phyloP scores from a whole-genome alignment of 345 rosid species.

The Xanthoceras sorbifolium region DNA sequence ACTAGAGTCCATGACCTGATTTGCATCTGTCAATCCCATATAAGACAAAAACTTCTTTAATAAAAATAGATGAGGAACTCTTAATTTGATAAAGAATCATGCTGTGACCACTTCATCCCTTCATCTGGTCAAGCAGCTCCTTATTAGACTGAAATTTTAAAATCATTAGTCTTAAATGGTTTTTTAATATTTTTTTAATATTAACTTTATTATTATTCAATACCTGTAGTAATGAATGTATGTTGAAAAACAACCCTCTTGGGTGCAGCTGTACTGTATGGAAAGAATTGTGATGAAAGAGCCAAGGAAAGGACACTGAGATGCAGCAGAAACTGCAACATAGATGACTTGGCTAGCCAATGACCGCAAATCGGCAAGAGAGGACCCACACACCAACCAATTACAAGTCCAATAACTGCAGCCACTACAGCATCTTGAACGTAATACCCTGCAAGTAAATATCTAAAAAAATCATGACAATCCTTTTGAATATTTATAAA shows the following conservation, averaged over 20 bases:
- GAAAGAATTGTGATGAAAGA: slow-evolving; percentile 83
- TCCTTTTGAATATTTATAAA: not conserved
- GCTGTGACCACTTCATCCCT: not conserved
- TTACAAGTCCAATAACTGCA: slow-evolving; percentile 61
- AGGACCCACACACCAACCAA: slow-evolving; percentile 88
- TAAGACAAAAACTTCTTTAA: slow-evolving; percentile 2
- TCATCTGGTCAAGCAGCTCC: not conserved
- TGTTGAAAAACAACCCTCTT: slow-evolving; percentile 93
- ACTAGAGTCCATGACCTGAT: slow-evolving; percentile 57
- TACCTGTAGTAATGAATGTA: slow-evolving; percentile 74
- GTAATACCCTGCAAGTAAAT: slow-evolving; percentile 66
- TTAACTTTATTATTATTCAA: slow-evolving; percentile 7
- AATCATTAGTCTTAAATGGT: slow-evolving; percentile 4
- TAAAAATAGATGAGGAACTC: not conserved
- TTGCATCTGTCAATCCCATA: slow-evolving; percentile 57
- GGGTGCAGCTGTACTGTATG: slow-evolving; percentile 84
- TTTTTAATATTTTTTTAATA: slow-evolving; percentile 11
- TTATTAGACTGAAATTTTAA: not conserved
- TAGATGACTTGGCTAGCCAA: slow-evolving; percentile 77
- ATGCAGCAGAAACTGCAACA: slow-evolving; percentile 72
- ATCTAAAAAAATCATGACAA: slow-evolving; percentile 15
- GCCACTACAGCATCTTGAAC: slow-evolving; percentile 76
- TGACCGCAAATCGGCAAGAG: slow-evolving; percentile 68
- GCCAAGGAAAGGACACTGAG: slow-evolving; percentile 75
- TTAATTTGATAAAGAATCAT: not conserved